Evolutionary conservation across 2,329 filamentous ascomycete species (phyloP), one percentile per base, ranked within the genome.

Genomic region (Nemania serpens): DNA sequence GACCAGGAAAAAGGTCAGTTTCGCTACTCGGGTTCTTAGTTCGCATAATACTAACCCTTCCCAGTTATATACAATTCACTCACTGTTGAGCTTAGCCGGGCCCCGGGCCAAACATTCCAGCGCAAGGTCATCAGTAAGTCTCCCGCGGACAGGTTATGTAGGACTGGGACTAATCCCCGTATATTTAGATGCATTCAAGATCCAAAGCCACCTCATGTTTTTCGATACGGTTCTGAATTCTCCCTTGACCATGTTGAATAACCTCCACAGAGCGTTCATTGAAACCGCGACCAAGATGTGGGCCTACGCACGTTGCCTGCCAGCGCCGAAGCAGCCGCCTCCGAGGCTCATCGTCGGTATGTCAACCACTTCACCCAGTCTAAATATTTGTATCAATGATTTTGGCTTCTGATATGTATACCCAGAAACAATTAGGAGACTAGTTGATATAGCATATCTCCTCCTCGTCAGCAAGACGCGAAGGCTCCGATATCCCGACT

Each of bases 181-280:
- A 11, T 13, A 48, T 58, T 36, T 52, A 86, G 83, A 82, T 69
- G 78, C 87, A 3, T 92, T 98, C 79, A 93, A 93, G 74, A 87
- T 95, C 54, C 91, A 96, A 73, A 88, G 93, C 53, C 90, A 95
- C 69, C 80, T 86, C 51, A 93, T 96, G 87, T 90, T 92, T 73
- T 88, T 91, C 69, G 92, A 96, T 74, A 91, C 90, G 4, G 76
- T 81, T 3, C 88, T 94, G 78, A 98, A 98, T 77, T 84, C 87
- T 3, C 73, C 83, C 7, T 67, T 73, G 3, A 91, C 88, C 0
- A 89, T 95, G 12, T 79, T 94, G 4, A 75, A 77, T n/a, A 96
- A 95, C 68, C 78, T 97, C 3, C 85, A 88, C 69, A 82, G 83
- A n/a, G 87, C 87, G 34, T 94, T 97, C 69, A 70, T 80, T 17